phyloP scores from a whole-genome alignment of 2,329 filamentous ascomycete genomes.

The Fusarium sp. region DNA sequence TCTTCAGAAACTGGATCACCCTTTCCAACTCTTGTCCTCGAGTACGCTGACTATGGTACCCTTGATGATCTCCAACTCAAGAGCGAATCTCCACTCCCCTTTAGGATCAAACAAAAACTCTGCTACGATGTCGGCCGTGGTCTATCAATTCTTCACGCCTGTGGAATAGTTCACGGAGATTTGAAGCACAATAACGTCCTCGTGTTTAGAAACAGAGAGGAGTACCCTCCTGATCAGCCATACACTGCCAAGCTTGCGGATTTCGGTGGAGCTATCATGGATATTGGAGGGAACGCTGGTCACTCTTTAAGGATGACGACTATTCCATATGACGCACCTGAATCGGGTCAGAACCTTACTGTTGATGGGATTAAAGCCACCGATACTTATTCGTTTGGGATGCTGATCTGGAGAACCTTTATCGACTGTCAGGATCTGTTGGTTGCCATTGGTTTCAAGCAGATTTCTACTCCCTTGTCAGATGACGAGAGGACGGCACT shows the following conservation, averaged over 20 bases:
- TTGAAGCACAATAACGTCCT: constrained; percentile 5
- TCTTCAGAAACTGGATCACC: constrained; percentile 1
- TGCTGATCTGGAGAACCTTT: background rate
- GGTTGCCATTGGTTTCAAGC: background rate
- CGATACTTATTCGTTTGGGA: constrained; percentile 2
- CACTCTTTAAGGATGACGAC: background rate
- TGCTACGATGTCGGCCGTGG: constrained; percentile 5
- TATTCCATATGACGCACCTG: background rate
- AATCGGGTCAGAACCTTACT: background rate
- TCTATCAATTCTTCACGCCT: constrained; percentile 7
- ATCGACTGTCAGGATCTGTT: background rate
- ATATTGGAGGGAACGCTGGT: background rate
- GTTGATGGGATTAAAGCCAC: background rate
- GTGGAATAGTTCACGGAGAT: constrained; percentile 5
- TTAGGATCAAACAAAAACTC: constrained; percentile 7
- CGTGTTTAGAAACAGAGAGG: background rate
- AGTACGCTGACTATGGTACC: constrained; percentile 3
- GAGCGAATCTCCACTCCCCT: background rate
- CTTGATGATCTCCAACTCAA: background rate
- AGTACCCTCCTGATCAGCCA: background rate
- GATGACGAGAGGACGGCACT: background rate
- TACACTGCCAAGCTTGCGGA: constrained; percentile 8
- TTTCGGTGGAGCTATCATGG: constrained; percentile 2
- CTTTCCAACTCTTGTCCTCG: constrained; percentile 4
- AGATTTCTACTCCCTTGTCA: background rate